These are phyloP conservation scores for Eucalyptus pauciflora DNA, from an alignment of 345 rosid genomes.

Conservation along the genomic window DNA sequence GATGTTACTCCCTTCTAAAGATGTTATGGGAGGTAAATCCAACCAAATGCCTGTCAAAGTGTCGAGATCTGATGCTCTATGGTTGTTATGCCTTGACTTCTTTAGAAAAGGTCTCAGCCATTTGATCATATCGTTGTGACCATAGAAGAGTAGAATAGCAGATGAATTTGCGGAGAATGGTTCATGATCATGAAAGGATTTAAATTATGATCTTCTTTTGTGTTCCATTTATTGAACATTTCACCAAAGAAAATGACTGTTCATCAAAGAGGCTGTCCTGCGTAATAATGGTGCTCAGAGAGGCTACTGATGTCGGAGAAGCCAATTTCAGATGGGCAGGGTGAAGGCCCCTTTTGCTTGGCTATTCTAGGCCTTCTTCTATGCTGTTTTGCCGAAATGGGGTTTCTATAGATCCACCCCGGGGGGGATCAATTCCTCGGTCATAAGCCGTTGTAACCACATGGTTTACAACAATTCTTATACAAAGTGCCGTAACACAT, in stretches of 20 bases:
- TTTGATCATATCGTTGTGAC: neutral
- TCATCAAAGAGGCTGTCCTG: neutral
- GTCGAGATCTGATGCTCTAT: neutral
- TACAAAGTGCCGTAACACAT: neutral
- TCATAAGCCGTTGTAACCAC: neutral
- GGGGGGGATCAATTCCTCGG: neutral
- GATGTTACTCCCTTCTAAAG: neutral
- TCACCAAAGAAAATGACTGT: neutral
- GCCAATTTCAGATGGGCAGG: neutral
- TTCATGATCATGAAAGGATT: neutral
- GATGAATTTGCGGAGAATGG: neutral
- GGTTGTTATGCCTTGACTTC: neutral
- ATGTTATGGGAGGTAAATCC: neutral
- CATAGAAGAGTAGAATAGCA: neutral
- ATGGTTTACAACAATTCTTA: neutral
- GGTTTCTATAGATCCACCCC: neutral
- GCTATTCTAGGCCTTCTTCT: too few species aligned
- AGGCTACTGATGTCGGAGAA: neutral
- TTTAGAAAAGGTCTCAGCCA: neutral
- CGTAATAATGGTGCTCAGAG: neutral
- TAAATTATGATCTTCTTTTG: neutral
- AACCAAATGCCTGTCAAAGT: neutral
- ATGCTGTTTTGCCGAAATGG: neutral
- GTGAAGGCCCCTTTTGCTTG: neutral
- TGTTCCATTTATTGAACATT: neutral